These are phyloP conservation scores for Noccaea caerulescens DNA, from an alignment of 345 rosid genomes.

Conservation along the genomic window DNA sequence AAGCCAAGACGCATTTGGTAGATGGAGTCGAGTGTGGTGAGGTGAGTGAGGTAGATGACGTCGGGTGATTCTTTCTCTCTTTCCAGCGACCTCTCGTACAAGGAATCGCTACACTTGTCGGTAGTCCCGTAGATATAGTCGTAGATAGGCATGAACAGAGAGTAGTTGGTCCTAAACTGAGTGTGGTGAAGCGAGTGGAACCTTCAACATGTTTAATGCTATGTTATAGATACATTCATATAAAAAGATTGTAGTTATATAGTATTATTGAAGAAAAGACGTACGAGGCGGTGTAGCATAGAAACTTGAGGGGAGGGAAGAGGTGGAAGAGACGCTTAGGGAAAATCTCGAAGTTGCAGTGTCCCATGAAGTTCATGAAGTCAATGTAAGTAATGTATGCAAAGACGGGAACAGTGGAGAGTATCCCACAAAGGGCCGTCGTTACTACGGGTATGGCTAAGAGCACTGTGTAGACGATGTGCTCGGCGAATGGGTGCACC, in stretches of 20 bases:
- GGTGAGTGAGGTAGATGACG: constrained; percentile 65
- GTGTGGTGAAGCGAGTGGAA: constrained; percentile 70
- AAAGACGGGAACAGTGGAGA: constrained; percentile 15
- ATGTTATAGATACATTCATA: neutral
- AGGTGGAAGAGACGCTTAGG: constrained; percentile 43
- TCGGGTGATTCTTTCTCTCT: constrained; percentile 55
- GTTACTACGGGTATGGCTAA: constrained; percentile 55
- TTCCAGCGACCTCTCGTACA: constrained; percentile 47
- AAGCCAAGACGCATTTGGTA: constrained; percentile 64
- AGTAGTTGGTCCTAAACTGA: constrained; percentile 63
- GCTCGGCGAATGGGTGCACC: constrained; percentile 76
- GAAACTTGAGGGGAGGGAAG: constrained; percentile 44
- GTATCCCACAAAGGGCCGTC: constrained; percentile 18
- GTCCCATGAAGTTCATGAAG: constrained; percentile 49
- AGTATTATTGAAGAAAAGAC: neutral
- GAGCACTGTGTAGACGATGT: constrained; percentile 51
- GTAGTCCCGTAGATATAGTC: constrained; percentile 56
- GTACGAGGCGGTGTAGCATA: constrained; percentile 49
- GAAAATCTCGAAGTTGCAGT: constrained; percentile 48
- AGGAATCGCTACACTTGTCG: constrained; percentile 45
- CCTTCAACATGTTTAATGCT: constrained; percentile 39
- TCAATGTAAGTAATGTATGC: constrained; percentile 41
- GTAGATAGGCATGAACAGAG: constrained; percentile 68
- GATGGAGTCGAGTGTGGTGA: constrained; percentile 60
- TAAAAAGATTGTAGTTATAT: neutral